Conservation (phyloP, 768 basidiomycete genomes). For the Aureoboletus auriporus region DNA sequence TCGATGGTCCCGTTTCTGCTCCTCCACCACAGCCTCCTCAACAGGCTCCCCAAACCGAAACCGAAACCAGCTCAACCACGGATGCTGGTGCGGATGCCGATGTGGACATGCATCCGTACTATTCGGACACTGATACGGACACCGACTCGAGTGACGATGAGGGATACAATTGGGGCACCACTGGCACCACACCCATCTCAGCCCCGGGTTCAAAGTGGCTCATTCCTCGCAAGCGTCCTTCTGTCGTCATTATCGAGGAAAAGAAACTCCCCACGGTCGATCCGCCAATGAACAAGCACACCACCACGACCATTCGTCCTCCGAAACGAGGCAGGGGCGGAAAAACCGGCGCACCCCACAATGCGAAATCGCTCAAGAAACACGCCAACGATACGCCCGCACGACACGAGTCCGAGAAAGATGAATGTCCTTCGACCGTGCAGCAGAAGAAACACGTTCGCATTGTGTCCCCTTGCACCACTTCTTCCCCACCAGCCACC, state of each 20-base stretch:
- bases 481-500: conserved; percentile 3
- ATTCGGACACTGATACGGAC: conserved; percentile 11
- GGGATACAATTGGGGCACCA: conserved; percentile 10
- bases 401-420: background rate
- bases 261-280: background rate
- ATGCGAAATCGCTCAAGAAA: conserved; percentile 12
- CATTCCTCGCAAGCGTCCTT: conserved; percentile 19
- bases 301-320: background rate
- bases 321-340: conserved; percentile 17
- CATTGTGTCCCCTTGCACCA: conserved; percentile 11
- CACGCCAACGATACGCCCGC: conserved; percentile 8
- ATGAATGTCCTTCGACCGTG: conserved; percentile 1
- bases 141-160: conserved; percentile 14
- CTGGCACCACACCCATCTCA: background rate
- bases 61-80: conserved; percentile 6
- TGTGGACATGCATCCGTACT: too few species aligned
- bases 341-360: background rate
- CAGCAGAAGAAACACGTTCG: conserved; percentile 11
- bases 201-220: conserved; percentile 12
- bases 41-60: background rate
- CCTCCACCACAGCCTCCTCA: conserved; percentile 1
- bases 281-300: background rate
- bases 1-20: conserved; percentile 1
- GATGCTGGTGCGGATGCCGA: conserved; percentile 6
- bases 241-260: conserved; percentile 7